phyloP scores from a whole-genome alignment of 1,284 basidiomycete species.

The Gomphus bonarii region DNA sequence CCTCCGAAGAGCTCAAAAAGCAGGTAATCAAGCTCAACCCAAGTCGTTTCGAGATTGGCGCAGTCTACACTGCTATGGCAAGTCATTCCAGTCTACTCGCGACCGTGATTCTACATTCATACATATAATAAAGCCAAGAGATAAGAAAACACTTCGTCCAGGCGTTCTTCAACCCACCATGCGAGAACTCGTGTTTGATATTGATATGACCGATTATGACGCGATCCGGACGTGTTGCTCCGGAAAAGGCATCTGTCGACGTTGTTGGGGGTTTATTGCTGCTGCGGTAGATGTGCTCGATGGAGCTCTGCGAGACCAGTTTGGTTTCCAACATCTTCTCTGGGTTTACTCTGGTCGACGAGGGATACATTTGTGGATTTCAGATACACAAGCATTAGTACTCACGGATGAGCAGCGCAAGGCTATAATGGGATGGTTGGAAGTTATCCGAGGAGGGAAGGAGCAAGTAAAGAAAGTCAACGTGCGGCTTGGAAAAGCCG shows the following conservation, averaged over 20 bases:
- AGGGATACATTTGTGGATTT: slow-evolving; percentile 98
- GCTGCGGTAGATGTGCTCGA: slow-evolving; percentile 90
- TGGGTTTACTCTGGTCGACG: slow-evolving; percentile 99
- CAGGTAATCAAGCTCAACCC: slow-evolving; percentile 79
- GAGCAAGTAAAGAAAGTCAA: slow-evolving; percentile 84
- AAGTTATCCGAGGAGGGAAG: slow-evolving; percentile 77
- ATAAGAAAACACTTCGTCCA: slow-evolving; percentile 79
- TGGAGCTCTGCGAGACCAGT: slow-evolving; percentile 70
- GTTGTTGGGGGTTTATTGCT: slow-evolving; percentile 94
- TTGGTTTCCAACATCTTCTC: slow-evolving; percentile 73
- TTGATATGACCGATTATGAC: slow-evolving; percentile 99
- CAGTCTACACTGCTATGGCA: slow-evolving; percentile 84
- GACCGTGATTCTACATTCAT: slow-evolving; percentile 11
- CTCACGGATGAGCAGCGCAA: slow-evolving; percentile 88
- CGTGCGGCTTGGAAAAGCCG: slow-evolving; percentile 35
- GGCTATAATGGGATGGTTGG: slow-evolving; percentile 80
- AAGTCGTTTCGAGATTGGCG: slow-evolving; percentile 93
- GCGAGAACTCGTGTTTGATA: slow-evolving; percentile 97
- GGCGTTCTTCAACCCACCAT: slow-evolving; percentile 68
- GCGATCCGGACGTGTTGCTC: slow-evolving; percentile 91
- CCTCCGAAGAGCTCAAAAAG: slow-evolving; percentile 85
- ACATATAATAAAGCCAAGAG: slow-evolving; percentile 57
- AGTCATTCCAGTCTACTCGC: slow-evolving; percentile 19
- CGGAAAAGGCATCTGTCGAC: slow-evolving; percentile 83
- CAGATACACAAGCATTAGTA: slow-evolving; percentile 79